Conservation (phyloP, 306 rosid genomes). For the Mimosa bimucronata region DNA sequence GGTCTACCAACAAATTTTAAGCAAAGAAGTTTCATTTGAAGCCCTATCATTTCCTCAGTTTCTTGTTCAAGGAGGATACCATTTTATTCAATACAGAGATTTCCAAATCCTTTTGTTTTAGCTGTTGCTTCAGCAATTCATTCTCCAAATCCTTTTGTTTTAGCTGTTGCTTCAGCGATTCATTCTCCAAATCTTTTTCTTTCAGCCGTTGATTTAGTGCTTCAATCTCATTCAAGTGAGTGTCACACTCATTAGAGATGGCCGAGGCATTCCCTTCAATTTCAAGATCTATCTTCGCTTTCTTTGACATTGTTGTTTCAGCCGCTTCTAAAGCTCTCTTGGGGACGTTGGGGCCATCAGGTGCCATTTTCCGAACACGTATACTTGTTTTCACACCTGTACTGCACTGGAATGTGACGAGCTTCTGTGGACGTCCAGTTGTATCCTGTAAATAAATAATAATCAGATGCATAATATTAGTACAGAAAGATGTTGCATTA, state of each 20-base stretch:
- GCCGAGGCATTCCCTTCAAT: slow-evolving; percentile 33
- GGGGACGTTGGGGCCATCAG: slow-evolving; percentile 23
- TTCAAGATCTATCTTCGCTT: slow-evolving; percentile 51
- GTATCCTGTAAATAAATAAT: slow-evolving; percentile 59
- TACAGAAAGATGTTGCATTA: slow-evolving; percentile 8
- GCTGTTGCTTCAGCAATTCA: slow-evolving; percentile 45
- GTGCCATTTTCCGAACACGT: slow-evolving; percentile 58
- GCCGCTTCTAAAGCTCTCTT: slow-evolving; percentile 61
- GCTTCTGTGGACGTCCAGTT: slow-evolving; percentile 66
- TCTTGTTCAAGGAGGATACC: slow-evolving; percentile 30
- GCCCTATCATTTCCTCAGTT: background rate
- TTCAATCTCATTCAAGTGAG: slow-evolving; percentile 37
- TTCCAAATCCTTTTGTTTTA: slow-evolving; percentile 62
- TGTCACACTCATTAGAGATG: slow-evolving; percentile 29
- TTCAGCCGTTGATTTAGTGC: no score
- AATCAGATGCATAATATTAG: background rate
- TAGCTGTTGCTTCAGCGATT: slow-evolving; percentile 40
- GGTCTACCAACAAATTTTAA: background rate
- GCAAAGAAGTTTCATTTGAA: slow-evolving; percentile 7
- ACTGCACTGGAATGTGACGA: slow-evolving; percentile 37
- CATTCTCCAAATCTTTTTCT: no score
- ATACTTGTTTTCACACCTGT: slow-evolving; percentile 41
- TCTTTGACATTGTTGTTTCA: slow-evolving; percentile 49
- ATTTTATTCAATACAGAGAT: slow-evolving; percentile 45
- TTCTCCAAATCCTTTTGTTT: slow-evolving; percentile 38